Evolutionary conservation across 345 rosid species (phyloP), one percentile per base, ranked within the genome.

Genomic region (Trapa incisa): DNA sequence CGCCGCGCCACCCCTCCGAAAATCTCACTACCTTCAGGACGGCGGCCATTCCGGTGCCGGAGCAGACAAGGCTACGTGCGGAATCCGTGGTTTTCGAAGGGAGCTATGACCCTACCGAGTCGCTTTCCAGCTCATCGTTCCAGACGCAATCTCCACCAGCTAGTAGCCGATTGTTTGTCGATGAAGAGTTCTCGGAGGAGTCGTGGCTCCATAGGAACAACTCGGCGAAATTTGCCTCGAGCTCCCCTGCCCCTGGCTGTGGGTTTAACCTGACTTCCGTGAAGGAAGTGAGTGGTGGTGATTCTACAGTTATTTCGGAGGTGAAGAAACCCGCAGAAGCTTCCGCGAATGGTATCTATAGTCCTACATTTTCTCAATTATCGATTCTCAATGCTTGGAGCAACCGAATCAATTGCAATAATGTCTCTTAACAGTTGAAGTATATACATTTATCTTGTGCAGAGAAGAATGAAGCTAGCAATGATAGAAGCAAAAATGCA

Each of bases 201-300:
- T 77, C 69, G 22, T 60, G 67, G 53, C 39, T 78, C 32, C 76
- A 75, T 17, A 74, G 74, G 72, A 84, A 78, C 37, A 70, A 70
- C 69, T 77, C 79, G 8, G 75, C 65, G 0, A 85, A 77, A 66
- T 72, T 72, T 5, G 84, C 89, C 0, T 76, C 91, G 17, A 92
- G 95, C 66, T 81, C 89, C 37, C 96, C 97, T 0, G 70, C 89
- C 37, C 96, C 97, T 0, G 70, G 84, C 45, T 91, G 98, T 11
- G 85, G 87, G 2, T 87, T 92, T 38, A 84, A 89, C 75, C 84
- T 92, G 81, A 84, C 91, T 35, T 48, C 86, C 33, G 16, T 73
- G 61, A 80, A 77, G 64, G 76, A 84, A 45, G 91, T 87, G 36
- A 82, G 87, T 0, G 84, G 89, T 5, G 76, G 79, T 77, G 87